phyloP scores from a whole-genome alignment of 345 rosid species.

The Lenwebbia sp. region DNA sequence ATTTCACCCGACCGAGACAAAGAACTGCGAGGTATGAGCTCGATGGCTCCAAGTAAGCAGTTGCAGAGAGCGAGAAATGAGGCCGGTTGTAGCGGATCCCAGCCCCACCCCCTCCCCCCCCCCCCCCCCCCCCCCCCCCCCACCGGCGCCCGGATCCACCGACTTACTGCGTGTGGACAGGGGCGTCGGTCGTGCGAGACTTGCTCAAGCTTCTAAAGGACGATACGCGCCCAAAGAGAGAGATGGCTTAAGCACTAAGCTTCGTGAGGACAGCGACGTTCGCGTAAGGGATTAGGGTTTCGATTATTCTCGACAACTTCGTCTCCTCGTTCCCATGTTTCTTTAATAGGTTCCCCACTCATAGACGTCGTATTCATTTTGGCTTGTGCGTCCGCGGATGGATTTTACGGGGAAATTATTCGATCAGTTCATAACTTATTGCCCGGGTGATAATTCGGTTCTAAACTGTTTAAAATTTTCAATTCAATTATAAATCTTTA shows the following conservation, averaged over 20 bases:
- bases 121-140: too few relatives aligned
- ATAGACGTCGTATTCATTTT: background rate
- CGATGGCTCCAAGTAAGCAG: background rate
- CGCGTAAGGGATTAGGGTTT: rapidly evolving
- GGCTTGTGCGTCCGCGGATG: background rate
- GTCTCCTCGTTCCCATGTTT: background rate
- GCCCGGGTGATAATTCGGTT: too few relatives aligned
- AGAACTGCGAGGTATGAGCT: background rate
- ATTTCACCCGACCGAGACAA: background rate
- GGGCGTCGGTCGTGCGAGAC: background rate
- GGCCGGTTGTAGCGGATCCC: background rate
- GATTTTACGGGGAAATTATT: background rate
- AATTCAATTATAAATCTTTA: too few relatives aligned
- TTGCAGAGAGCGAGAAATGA: background rate
- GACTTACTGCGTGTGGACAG: background rate
- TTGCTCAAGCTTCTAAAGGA: background rate
- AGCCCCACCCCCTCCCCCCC: background rate
- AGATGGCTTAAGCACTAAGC: background rate
- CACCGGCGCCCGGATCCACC: background rate
- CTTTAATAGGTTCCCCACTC: background rate
- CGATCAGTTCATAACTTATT: background rate
- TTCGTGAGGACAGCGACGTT: background rate
- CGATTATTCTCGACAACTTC: background rate
- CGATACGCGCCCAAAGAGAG: background rate
- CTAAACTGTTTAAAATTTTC: too few relatives aligned